These are phyloP conservation scores for Hippophae gyantsensis DNA, from an alignment of 306 rosid genomes.

Conservation along the genomic window DNA sequence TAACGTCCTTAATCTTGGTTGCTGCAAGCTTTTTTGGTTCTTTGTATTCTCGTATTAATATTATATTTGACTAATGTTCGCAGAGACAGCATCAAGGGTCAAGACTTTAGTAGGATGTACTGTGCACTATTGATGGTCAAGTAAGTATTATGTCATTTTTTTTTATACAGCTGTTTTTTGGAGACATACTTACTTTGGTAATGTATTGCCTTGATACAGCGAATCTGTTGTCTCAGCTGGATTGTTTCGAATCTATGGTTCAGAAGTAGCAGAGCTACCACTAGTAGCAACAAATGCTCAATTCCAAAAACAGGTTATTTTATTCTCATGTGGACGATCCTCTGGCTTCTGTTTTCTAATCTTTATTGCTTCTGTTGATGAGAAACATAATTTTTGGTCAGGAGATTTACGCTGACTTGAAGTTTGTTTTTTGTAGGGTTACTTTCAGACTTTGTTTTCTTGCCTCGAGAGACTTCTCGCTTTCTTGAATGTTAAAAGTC, in stretches of 20 bases:
- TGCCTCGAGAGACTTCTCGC: conserved; percentile 56
- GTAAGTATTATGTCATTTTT: conserved; percentile 34
- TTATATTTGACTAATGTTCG: neutral
- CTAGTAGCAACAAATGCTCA: conserved; percentile 73
- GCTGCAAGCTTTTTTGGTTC: conserved; percentile 2
- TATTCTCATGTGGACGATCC: neutral
- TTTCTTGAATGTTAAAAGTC: conserved; percentile 38
- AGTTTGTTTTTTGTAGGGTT: conserved; percentile 41
- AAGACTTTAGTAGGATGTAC: conserved; percentile 82
- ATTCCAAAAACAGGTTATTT: conserved; percentile 72
- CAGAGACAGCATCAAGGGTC: conserved; percentile 67
- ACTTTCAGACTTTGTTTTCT: conserved; percentile 52
- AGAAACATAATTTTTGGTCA: neutral
- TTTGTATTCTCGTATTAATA: neutral
- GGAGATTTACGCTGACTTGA: conserved; percentile 4
- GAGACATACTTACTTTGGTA: conserved; percentile 1
- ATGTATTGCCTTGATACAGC: conserved; percentile 27
- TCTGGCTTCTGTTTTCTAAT: neutral
- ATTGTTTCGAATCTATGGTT: conserved; percentile 74
- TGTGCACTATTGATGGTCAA: conserved; percentile 82
- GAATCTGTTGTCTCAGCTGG: conserved; percentile 66
- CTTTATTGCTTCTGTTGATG: neutral
- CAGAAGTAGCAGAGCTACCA: conserved; percentile 90
- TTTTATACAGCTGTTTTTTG: conserved; percentile 1
- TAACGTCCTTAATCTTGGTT: neutral